Percentiles rank a stretch among this genome's conserved stretches.
Evolutionary conservation across 306 rosid species (phyloP).

Genomic region (Prunus mira): DNA sequence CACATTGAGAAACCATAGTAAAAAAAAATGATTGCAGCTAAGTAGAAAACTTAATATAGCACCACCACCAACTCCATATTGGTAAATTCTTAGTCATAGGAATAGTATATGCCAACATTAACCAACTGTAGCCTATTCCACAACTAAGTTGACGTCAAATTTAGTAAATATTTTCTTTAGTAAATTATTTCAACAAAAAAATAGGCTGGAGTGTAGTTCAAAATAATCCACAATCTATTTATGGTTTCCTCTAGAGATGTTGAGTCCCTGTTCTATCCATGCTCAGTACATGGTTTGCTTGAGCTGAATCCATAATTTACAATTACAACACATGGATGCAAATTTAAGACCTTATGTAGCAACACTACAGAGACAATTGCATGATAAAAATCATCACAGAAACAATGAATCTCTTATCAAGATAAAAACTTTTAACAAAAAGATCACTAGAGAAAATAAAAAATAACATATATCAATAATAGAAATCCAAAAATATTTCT

Average conservation of each 20-base stretch:
- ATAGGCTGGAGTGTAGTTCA: neutral
- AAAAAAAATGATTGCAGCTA: neutral
- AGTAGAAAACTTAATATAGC: neutral
- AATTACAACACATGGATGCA: neutral
- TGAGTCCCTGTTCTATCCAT: neutral
- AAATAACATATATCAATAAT: neutral
- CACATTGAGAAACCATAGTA: neutral
- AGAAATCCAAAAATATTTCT: neutral
- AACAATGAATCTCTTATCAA: neutral
- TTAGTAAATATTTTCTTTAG: neutral
- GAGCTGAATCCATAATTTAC: neutral
- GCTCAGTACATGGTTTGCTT: neutral
- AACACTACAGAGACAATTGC: neutral
- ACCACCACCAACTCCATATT: neutral
- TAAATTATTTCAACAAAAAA: neutral
- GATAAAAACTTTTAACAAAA: constrained; percentile 2
- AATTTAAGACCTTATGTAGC: neutral
- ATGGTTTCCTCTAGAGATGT: neutral
- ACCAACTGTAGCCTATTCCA: neutral
- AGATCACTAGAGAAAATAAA: neutral
- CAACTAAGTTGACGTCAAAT: neutral
- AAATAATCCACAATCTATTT: neutral
- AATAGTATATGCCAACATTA: neutral
- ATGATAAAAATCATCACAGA: neutral
- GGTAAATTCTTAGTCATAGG: neutral